These are phyloP conservation scores for Hyphochytrium catenoides DNA, from an alignment of 352 stramenopile species.

Conservation along the genomic window DNA sequence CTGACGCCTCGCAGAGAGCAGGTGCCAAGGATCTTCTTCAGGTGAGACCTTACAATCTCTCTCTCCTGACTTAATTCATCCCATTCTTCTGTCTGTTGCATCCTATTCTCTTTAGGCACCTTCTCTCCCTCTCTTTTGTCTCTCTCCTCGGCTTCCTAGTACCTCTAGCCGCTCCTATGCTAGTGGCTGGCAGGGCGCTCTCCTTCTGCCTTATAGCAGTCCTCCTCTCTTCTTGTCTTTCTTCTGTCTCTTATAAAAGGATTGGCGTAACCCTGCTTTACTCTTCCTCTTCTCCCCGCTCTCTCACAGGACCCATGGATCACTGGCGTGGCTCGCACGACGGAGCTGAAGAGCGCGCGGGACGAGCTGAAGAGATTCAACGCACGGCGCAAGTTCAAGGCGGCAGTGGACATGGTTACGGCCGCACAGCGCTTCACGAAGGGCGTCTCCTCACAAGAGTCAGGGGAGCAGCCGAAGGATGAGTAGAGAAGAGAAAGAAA, in stretches of 20 bases:
- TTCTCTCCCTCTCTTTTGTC: too few relatives aligned
- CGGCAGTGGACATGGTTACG: conserved; percentile 60
- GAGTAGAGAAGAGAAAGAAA: too few relatives aligned
- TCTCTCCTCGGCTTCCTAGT: conserved; percentile 4
- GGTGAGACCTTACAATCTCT: too few relatives aligned
- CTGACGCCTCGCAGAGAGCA: conserved; percentile 68
- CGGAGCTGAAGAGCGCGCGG: conserved; percentile 72
- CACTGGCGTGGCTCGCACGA: conserved; percentile 41
- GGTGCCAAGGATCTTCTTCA: too few relatives aligned
- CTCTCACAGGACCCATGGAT: conserved; percentile 74
- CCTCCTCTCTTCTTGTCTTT: neutral
- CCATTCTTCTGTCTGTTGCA: too few relatives aligned
- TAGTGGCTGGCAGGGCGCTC: neutral
- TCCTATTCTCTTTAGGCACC: too few relatives aligned
- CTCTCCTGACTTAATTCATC: too few relatives aligned
- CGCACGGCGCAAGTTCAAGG: conserved; percentile 80
- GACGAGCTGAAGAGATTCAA: conserved; percentile 79
- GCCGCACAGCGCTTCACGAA: conserved; percentile 41
- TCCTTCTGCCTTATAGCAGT: neutral
- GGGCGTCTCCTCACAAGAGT: too few relatives aligned
- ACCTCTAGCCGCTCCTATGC: neutral
- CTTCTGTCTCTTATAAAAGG: conserved; percentile 2
- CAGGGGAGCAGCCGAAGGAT: too few relatives aligned
- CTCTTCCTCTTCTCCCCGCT: too few relatives aligned
- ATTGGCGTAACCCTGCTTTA: too few relatives aligned